A percentile compares a stretch with the other conserved stretches of the same genome.
Evolutionary conservation across 2,329 filamentous ascomycete species (phyloP).

Genomic region (Pseudogymnoascus destructans): DNA sequence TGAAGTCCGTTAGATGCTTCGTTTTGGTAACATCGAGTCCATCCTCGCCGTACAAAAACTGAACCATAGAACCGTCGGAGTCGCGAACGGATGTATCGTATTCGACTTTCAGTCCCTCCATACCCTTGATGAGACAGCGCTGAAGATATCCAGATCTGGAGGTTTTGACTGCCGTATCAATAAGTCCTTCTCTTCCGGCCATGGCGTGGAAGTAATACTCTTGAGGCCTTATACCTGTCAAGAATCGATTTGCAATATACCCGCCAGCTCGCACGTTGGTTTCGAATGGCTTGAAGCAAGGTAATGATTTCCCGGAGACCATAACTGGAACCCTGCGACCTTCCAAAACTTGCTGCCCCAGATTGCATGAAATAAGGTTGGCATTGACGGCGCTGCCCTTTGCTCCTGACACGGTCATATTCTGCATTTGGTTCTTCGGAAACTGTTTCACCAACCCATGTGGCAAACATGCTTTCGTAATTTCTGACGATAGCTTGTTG

Average conservation of each 20-base stretch:
- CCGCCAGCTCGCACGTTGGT: slow-evolving; percentile 80
- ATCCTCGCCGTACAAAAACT: slow-evolving; percentile 95
- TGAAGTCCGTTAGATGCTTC: slow-evolving; percentile 80
- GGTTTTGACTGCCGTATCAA: slow-evolving; percentile 97
- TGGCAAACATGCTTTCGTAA: slow-evolving; percentile 72
- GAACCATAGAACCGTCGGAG: slow-evolving; percentile 81
- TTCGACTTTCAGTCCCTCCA: slow-evolving; percentile 84
- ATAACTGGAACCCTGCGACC: slow-evolving; percentile 89
- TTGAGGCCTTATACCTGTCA: slow-evolving; percentile 92
- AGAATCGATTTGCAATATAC: slow-evolving; percentile 90
- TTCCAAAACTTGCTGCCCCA: slow-evolving; percentile 93
- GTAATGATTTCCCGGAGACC: slow-evolving; percentile 93
- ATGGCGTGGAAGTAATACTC: slow-evolving; percentile 99
- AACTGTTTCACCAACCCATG: slow-evolving; percentile 78
- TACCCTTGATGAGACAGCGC: slow-evolving; percentile 93
- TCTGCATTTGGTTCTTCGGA: slow-evolving; percentile 96
- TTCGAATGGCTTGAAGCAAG: slow-evolving; percentile 87
- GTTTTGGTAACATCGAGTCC: slow-evolving; percentile 90
- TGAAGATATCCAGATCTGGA: slow-evolving; percentile 94
- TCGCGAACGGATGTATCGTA: slow-evolving; percentile 94
- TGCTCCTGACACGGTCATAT: slow-evolving; percentile 93
- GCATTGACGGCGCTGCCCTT: slow-evolving; percentile 91
- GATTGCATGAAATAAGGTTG: slow-evolving; percentile 92
- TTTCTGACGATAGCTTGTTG: slow-evolving; percentile 57
- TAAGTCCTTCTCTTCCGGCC: slow-evolving; percentile 95